A percentile compares a stretch with the other conserved stretches of the same genome.
Evolutionary conservation across 805 yeast genomes (phyloP).

Genomic region (Tetrapisispora namnaoensis): DNA sequence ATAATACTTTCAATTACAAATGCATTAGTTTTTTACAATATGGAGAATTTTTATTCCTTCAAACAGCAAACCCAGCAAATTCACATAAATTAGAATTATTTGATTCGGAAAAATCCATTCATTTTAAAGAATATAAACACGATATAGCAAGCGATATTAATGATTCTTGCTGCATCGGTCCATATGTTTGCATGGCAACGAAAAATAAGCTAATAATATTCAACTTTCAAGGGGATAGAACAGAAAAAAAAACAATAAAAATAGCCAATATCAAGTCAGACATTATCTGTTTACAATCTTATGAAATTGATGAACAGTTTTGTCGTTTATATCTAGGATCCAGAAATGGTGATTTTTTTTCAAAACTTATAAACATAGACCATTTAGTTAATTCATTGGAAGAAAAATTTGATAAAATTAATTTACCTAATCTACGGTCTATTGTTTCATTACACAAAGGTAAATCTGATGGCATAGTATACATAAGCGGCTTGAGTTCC

Average conservation of each 20-base stretch:
- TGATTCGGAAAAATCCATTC: neutral
- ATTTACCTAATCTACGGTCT: neutral
- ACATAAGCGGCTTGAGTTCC: neutral
- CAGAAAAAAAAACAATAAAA: neutral
- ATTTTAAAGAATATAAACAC: neutral
- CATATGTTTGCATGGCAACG: neutral
- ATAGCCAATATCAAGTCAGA: neutral
- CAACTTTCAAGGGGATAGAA: neutral
- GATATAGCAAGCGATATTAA: neutral
- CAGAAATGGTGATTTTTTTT: neutral
- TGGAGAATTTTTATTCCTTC: neutral
- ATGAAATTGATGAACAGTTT: neutral
- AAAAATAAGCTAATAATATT: neutral
- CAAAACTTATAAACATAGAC: neutral
- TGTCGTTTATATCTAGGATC: slow-evolving; percentile 1
- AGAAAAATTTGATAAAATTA: neutral
- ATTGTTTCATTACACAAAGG: slow-evolving; percentile 8
- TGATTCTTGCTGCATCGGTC: neutral
- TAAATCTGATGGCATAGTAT: slow-evolving; percentile 2
- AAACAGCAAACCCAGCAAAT: neutral
- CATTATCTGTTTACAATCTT: neutral
- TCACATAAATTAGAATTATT: neutral
- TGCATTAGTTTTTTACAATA: neutral
- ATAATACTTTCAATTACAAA: neutral
- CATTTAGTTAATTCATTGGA: neutral